These are phyloP conservation scores for Fusarium brevicatenulatum DNA, from an alignment of 2,329 filamentous ascomycete species.

Conservation along the genomic window DNA sequence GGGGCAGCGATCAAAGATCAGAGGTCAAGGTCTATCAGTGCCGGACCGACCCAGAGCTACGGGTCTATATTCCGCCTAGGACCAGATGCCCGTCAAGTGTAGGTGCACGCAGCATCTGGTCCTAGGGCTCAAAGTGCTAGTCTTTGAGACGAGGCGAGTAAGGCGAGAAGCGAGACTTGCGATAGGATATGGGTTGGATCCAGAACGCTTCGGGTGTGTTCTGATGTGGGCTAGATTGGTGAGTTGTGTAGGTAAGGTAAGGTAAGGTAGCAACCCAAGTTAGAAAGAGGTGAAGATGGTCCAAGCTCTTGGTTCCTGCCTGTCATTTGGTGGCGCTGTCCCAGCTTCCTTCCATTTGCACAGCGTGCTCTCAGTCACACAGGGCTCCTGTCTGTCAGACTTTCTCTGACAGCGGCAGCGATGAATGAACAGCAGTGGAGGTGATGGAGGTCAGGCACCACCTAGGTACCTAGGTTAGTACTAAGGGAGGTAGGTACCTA, in stretches of 20 bases:
- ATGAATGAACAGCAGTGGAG: neutral
- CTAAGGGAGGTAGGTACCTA: neutral
- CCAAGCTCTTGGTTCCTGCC: slow-evolving; percentile 27
- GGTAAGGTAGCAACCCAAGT: neutral
- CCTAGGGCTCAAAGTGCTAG: neutral
- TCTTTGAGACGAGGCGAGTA: slow-evolving; percentile 7
- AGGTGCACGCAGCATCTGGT: slow-evolving; percentile 9
- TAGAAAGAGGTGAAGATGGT: neutral
- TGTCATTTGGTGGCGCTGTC: slow-evolving; percentile 20
- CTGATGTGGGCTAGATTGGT: slow-evolving; percentile 17
- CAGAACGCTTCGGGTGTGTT: slow-evolving; percentile 19
- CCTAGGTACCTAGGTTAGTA: neutral
- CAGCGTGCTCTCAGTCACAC: slow-evolving; percentile 6
- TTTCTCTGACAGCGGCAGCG: neutral
- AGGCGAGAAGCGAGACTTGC: slow-evolving; percentile 12
- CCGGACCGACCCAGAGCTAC: slow-evolving; percentile 36
- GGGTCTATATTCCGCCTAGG: slow-evolving; percentile 10
- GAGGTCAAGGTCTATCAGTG: slow-evolving; percentile 33
- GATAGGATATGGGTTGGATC: neutral
- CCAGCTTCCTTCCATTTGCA: slow-evolving; percentile 17
- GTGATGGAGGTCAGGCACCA: neutral
- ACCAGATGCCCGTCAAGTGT: neutral
- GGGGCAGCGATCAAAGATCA: slow-evolving; percentile 18
- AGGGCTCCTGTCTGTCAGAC: slow-evolving; percentile 4
- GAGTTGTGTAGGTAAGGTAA: neutral